Evolutionary conservation across 805 yeast genomes (phyloP).

Genomic region (Candida multigemmis): DNA sequence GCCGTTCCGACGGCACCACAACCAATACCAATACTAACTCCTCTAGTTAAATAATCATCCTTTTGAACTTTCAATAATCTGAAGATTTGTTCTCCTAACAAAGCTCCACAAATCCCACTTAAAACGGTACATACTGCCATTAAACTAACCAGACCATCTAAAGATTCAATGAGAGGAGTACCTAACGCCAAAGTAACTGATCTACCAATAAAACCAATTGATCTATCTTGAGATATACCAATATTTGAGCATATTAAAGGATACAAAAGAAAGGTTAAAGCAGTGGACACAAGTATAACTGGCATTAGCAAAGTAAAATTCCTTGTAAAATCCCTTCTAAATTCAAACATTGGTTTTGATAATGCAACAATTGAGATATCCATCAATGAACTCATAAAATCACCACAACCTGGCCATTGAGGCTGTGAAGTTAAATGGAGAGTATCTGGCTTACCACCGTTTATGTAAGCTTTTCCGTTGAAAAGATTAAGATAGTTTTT

Average conservation of each 20-base stretch:
- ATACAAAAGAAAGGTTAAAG: constrained; percentile 54
- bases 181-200: constrained; percentile 76
- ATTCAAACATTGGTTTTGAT: constrained; percentile 70
- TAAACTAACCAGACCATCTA: constrained; percentile 60
- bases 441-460: constrained; percentile 12
- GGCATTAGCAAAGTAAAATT: constrained; percentile 53
- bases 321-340: constrained; percentile 50
- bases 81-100: constrained; percentile 48
- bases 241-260: constrained; percentile 61
- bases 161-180: constrained; percentile 57
- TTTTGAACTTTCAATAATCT: constrained; percentile 43
- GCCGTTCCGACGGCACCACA: constrained; percentile 84
- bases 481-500: constrained; percentile 54
- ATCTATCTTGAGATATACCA: constrained; percentile 50
- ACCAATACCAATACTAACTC: constrained; percentile 67
- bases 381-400: constrained; percentile 59
- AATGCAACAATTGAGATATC: constrained; percentile 71
- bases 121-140: constrained; percentile 75
- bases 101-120: constrained; percentile 68
- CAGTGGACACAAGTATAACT: constrained; percentile 48
- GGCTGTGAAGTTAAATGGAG: constrained; percentile 22
- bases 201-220: constrained; percentile 72
- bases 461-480: constrained; percentile 22
- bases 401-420: constrained; percentile 76
- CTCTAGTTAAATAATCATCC: constrained; percentile 66